Conservation (phyloP, 305 asterid genomes). For the Solanum hybrid region DNA sequence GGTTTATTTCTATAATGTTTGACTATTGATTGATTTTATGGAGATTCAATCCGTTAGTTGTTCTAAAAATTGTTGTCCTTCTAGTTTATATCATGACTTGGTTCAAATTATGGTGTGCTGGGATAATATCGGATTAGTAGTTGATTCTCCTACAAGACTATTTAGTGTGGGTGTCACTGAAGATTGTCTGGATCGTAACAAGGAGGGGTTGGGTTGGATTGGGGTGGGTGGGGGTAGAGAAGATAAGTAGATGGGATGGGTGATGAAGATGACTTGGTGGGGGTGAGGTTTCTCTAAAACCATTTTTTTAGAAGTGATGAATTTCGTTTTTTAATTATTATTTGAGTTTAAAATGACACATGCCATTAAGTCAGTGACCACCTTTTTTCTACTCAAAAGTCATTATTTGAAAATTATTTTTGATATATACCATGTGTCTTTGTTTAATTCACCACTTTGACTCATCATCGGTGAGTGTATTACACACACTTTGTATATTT, state of each 20-base stretch:
- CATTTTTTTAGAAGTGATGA: background rate
- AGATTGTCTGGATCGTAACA: background rate
- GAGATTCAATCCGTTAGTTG: background rate
- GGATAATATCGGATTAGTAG: background rate
- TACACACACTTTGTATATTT: background rate
- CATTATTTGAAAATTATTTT: background rate
- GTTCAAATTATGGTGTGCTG: background rate
- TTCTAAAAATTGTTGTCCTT: background rate
- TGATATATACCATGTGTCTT: background rate
- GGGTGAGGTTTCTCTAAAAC: background rate
- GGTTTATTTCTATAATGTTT: background rate
- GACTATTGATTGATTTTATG: background rate
- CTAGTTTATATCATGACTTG: background rate
- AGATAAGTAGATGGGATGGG: background rate
- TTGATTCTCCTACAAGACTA: too few species aligned
- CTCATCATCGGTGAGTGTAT: background rate
- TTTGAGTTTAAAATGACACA: background rate
- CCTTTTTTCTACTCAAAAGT: background rate
- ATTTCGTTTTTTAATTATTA: background rate
- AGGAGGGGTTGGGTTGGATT: background rate
- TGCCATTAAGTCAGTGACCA: background rate
- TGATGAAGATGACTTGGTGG: background rate
- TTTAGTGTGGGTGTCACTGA: background rate
- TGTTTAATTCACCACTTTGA: background rate
- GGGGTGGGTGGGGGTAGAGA: background rate